Evolutionary conservation across 768 basidiomycete genomes (phyloP).

Genomic region (Suillus bovinus): DNA sequence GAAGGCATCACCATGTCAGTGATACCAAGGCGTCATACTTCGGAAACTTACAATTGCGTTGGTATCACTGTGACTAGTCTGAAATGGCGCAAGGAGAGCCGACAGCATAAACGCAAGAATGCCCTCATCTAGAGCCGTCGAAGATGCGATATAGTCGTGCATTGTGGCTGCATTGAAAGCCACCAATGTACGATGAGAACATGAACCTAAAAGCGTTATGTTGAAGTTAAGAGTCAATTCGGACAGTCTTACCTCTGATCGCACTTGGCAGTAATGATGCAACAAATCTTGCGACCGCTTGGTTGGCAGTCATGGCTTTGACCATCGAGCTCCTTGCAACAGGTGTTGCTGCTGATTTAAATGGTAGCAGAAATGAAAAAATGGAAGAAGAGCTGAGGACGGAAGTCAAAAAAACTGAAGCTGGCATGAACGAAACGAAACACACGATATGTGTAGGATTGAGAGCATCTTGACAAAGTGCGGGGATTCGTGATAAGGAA

Average conservation of each 20-base stretch:
- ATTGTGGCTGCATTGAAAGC: slow-evolving; percentile 81
- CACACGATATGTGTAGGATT: slow-evolving; percentile 77
- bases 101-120: slow-evolving; percentile 65
- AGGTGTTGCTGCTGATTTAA: slow-evolving; percentile 74
- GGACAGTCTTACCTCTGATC: slow-evolving; percentile 38
- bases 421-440: slow-evolving; percentile 3
- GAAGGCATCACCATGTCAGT: not conserved
- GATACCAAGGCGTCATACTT: not conserved
- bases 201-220: slow-evolving; percentile 27
- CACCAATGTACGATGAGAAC: slow-evolving; percentile 68
- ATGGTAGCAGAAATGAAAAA: slow-evolving; percentile 72
- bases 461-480: slow-evolving; percentile 94
- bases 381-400: slow-evolving; percentile 52
- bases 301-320: slow-evolving; percentile 71
- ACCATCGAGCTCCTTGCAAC: slow-evolving; percentile 74
- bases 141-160: slow-evolving; percentile 73
- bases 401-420: slow-evolving; percentile 10
- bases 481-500: slow-evolving; percentile 93
- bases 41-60: slow-evolving; percentile 48
- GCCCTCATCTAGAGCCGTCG: slow-evolving; percentile 61
- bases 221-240: not conserved
- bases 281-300: slow-evolving; percentile 73
- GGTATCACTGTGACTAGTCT: slow-evolving; percentile 45
- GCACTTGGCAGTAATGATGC: slow-evolving; percentile 62
- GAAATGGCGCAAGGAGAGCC: slow-evolving; percentile 60